Base-by-base conservation (phyloP, 306 rosid genomes). In the Corylus avellana region DNA sequence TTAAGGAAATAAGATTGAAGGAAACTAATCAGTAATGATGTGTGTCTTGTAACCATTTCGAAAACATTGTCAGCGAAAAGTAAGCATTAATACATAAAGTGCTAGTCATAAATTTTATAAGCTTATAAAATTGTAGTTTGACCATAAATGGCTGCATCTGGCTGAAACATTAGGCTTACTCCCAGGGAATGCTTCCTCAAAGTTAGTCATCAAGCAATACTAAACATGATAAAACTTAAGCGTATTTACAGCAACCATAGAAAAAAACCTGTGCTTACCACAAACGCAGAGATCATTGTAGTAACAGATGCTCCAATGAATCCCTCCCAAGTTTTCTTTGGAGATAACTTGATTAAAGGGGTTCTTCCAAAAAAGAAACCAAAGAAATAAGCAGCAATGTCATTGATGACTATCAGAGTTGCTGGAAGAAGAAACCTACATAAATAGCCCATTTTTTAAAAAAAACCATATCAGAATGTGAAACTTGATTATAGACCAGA, bases 251-350 rank as follows among this genome's bases (percentile, higher is more conserved):
- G n/a, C 49, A 61, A 75, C 46, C 47, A 51, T 20, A 59, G 44
- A 47, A 46, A 64, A 22, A 64, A 79, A 57, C 44, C 73, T 75
- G 42, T 63, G 74, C 97, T 90, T 88, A 96, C 99, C 96, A 90
- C 5, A 85, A 96, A 96, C 63, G 99, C 99, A 80, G 97, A 96
- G 85, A 93, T 87, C 48, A 96, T 93, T 63, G 98, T 93, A 76
- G 96, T 86, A 82, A 96, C 80, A 10, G 99, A 96, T n/a, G 99
- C 99, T 81, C 99, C 99, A 72, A 96, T 91, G 87, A 96, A 96
- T 72, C 99, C 99, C 89, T 96, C 99, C 99, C 99, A 93, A 70
- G 99, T 96, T 91, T 96, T 96, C 90, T 96, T 96, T 48, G 99
- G 99, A 72, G 98, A 96, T 81, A 96, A 80, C 89, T 96, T 93